Conservation (phyloP, 331 rosid species). For the Quercus phellos region DNA sequence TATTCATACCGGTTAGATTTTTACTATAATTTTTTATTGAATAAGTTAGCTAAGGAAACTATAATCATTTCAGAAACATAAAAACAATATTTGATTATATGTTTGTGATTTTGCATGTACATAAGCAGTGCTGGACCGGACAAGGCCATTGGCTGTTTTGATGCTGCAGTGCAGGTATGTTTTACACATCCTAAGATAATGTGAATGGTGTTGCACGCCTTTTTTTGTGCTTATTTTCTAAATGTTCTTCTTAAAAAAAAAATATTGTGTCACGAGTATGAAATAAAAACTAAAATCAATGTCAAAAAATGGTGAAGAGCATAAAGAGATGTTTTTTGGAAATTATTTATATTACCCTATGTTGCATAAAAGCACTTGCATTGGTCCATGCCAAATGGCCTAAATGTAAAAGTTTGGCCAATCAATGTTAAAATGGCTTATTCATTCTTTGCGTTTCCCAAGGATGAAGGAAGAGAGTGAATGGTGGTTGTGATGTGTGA, state of each 20-base stretch:
- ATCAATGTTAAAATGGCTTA: too few relatives aligned
- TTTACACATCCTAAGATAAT: neutral
- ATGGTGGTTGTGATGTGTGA: too few relatives aligned
- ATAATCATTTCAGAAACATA: neutral
- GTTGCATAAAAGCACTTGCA: neutral
- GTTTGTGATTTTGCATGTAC: neutral
- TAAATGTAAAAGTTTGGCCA: too few relatives aligned
- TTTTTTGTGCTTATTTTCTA: neutral
- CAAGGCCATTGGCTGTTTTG: slow-evolving; percentile 66
- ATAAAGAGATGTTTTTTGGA: neutral
- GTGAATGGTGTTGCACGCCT: neutral
- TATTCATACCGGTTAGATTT: too few relatives aligned
- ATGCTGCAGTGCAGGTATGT: slow-evolving; percentile 71
- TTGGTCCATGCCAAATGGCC: too few relatives aligned
- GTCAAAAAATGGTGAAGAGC: neutral
- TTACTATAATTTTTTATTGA: neutral
- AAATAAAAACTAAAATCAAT: neutral
- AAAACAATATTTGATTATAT: neutral
- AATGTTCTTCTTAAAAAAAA: neutral
- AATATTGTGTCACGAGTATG: neutral
- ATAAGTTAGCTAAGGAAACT: neutral
- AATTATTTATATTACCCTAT: neutral
- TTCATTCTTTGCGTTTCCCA: too few relatives aligned
- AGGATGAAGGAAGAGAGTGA: too few relatives aligned
- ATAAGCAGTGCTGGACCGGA: slow-evolving; percentile 34